Conservation (phyloP, 2,329 filamentous ascomycete species). For the Fusarium camptoceras region DNA sequence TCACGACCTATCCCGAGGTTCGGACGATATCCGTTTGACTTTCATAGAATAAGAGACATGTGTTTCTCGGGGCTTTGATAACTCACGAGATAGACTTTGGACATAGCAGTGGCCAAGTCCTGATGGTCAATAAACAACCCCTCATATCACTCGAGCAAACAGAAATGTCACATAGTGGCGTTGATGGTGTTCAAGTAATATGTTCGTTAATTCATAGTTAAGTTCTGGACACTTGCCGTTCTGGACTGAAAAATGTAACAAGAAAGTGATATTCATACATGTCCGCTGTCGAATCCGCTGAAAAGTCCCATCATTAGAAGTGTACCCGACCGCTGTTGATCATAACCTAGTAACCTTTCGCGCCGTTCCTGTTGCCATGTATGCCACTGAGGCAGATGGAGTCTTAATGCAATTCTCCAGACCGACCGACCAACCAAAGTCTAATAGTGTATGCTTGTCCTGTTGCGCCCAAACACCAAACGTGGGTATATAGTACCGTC, state of each 20-base stretch:
- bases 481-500: conserved; percentile 19
- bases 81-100: not conserved
- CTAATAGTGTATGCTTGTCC: conserved; percentile 24
- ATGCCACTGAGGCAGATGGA: conserved; percentile 38
- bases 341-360: conserved; percentile 16
- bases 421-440: conserved; percentile 16
- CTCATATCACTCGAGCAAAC: not conserved
- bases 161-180: not conserved
- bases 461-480: conserved; percentile 26
- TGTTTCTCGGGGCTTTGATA: conserved; percentile 7
- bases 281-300: not conserved
- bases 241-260: conserved; percentile 10
- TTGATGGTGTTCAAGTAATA: not conserved
- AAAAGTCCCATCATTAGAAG: conserved; percentile 11
- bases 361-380: conserved; percentile 34
- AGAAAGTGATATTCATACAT: conserved; percentile 28
- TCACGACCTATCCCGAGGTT: conserved; percentile 35
- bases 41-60: conserved; percentile 16
- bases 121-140: not conserved
- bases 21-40: not conserved
- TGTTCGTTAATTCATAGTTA: conserved; percentile 34
- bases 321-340: conserved; percentile 14
- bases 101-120: not conserved
- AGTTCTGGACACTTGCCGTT: not conserved
- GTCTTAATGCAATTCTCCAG: conserved; percentile 35